Base-by-base conservation (phyloP, 139 green algal genomes). In the Chlamydomonas sp. region DNA sequence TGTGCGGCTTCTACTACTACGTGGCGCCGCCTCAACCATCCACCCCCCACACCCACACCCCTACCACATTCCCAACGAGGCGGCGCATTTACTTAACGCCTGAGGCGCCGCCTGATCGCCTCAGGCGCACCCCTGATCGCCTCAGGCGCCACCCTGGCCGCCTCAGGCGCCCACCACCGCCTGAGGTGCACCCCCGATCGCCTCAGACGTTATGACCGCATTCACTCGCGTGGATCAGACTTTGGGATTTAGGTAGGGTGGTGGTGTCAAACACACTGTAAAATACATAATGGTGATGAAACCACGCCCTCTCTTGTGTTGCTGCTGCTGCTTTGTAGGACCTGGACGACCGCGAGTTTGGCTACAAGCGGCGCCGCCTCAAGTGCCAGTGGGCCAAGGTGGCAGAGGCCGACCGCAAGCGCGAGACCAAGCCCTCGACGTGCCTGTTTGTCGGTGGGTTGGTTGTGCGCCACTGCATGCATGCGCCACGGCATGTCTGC, bases 381-480 rank as follows among this genome's bases (percentile, higher is more conserved):
- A 68, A 72, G 5, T 84, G 91, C 2, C 83, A 95, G 59, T 92
- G 88, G 87, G 85, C 89, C 36, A 90, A 90, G n/a, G n/a, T n/a
- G n/a, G 37, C 65, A 1, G 74, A 80, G 29, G 48, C 63, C 0
- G 64, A 72, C 43, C 43, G 69, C 5, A 71, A 72, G 63, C 63
- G 63, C 13, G 64, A 76, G 37, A 60, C 64, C 0, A 39, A 43
- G 22, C 88, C 88, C 29, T 87, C 82, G n/a, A 82, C 57, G 5
- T 94, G 88, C 1, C 80, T 96, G 8, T 66, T 66, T 43, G 59
- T 66, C 31, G n/a, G n/a, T n/a, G n/a, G n/a, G n/a, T n/a, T n/a
- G n/a, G n/a, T n/a, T n/a, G n/a, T n/a, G 26, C 87, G 90, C 5
- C 90, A 90, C 62, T 81, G 76, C 28, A 50, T 72, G 35, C 64